Conservation (phyloP, 495 filamentous ascomycete species). For the Trichoderma virens region DNA sequence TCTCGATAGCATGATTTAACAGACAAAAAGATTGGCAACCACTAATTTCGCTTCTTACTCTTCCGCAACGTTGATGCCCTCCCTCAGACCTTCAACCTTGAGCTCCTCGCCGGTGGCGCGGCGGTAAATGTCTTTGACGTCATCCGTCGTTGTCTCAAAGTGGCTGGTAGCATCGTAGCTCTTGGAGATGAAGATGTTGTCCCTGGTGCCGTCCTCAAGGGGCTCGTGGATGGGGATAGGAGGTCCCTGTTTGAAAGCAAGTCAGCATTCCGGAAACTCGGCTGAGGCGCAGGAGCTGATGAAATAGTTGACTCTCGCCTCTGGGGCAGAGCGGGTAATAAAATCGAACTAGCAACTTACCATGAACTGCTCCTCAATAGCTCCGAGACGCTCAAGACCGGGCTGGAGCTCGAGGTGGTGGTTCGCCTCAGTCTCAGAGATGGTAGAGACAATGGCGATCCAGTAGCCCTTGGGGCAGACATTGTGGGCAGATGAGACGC, state of each 20-base stretch:
- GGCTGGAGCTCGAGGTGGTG: slow-evolving; percentile 92
- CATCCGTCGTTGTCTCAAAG: slow-evolving; percentile 87
- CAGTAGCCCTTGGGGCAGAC: slow-evolving; percentile 99
- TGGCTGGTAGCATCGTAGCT: slow-evolving; percentile 97
- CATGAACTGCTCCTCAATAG: slow-evolving; percentile 97
- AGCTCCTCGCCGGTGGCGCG: slow-evolving; percentile 84
- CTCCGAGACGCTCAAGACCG: slow-evolving; percentile 87
- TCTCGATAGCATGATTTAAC: background rate
- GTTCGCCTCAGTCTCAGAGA: slow-evolving; percentile 85
- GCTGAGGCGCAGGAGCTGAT: no score
- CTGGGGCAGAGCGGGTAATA: background rate
- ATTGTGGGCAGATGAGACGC: slow-evolving; percentile 93
- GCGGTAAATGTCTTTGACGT: slow-evolving; percentile 88
- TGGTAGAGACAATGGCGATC: slow-evolving; percentile 96
- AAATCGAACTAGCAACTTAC: slow-evolving; percentile 22
- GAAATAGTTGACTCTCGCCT: no score
- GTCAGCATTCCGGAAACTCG: slow-evolving; percentile 10
- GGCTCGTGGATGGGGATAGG: slow-evolving; percentile 93
- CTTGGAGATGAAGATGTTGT: slow-evolving; percentile 95
- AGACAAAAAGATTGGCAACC: background rate
- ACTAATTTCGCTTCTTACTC: slow-evolving; percentile 24
- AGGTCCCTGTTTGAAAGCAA: slow-evolving; percentile 42
- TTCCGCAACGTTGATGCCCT: slow-evolving; percentile 48
- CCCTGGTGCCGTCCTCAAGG: slow-evolving; percentile 71
- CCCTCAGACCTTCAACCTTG: slow-evolving; percentile 52